phyloP scores from a whole-genome alignment of 257 asterid genomes.

The Petunia secreta region DNA sequence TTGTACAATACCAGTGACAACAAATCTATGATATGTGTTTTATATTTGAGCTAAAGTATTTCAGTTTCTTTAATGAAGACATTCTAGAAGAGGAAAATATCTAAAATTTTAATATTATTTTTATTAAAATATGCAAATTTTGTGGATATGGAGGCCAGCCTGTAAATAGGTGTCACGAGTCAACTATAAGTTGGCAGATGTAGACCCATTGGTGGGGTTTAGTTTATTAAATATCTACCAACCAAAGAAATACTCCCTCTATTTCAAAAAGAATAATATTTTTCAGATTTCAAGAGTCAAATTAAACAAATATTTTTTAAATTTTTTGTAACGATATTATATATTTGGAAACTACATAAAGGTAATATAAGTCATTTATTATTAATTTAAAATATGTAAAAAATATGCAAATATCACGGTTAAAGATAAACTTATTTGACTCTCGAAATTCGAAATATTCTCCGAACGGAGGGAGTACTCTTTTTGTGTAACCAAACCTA shows the following conservation, averaged over 20 bases:
- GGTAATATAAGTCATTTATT: too few relatives aligned
- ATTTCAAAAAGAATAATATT: too few relatives aligned
- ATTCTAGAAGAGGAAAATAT: slow-evolving; percentile 1
- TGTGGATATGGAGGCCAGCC: slow-evolving; percentile 34
- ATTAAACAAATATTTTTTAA: too few relatives aligned
- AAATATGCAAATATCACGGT: too few relatives aligned
- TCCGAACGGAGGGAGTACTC: neutral
- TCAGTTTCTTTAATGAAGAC: neutral
- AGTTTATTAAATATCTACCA: slow-evolving; percentile 36
- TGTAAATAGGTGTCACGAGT: slow-evolving; percentile 37
- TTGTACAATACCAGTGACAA: neutral
- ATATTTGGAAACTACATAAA: too few relatives aligned
- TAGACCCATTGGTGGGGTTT: slow-evolving; percentile 20
- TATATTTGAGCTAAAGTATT: too few relatives aligned
- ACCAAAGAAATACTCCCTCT: slow-evolving; percentile 25
- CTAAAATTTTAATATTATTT: neutral
- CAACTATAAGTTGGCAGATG: slow-evolving; percentile 23
- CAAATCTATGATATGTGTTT: too few relatives aligned
- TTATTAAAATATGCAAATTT: neutral
- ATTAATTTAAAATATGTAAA: too few relatives aligned
- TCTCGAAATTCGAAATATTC: too few relatives aligned
- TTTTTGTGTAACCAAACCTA: slow-evolving; percentile 10
- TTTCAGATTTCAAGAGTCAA: too few relatives aligned
- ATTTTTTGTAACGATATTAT: too few relatives aligned
- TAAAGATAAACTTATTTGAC: too few relatives aligned